Base-by-base conservation (phyloP, 2,329 filamentous ascomycete genomes). In the Pezicula neosporulosa region DNA sequence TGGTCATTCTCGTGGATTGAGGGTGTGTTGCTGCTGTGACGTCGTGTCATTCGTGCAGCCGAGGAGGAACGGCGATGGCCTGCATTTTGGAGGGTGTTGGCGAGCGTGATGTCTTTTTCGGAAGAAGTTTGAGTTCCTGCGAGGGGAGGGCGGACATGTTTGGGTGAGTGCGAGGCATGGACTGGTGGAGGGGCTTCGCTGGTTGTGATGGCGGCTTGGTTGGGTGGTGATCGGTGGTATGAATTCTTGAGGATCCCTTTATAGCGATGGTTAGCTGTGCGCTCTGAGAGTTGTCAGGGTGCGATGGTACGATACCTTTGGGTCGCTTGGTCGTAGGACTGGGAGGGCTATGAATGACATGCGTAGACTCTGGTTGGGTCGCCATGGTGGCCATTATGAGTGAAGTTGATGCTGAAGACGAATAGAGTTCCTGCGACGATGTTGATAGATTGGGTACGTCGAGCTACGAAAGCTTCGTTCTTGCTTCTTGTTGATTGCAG, bases 241-340 rank as follows among this genome's bases (percentile, higher is more conserved):
- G 89, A 86, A 75, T 96, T 96, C 74, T 97, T 97, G 62, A 97
- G 83, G 63, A 97, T 97, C 60, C 93, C 93, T 97, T 60, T 16
- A 42, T 47, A 45, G 18, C 35, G 28, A 10, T 28, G 43, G 44
- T 56, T 33, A 48, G 51, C 42, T 47, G 43, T 19, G 35, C 30
- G 42, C 19, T 38, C 46, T n/a, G 27, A 19, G 43, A 45, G 41
- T 27, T 37, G 43, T 47, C 30, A 44, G 49, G 38, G 44, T 42
- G 47, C 46, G 44, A 37, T 43, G 35, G 44, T 27, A 47, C 38
- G 41, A 49, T 65, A 68, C 68, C 68, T 60, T 67, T 70, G 16
- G 69, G 69, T 49, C 68, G 62, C 54, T 66, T 66, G 18, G 60
- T 52, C 21, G 65, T 61, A 30, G 64, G 65, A 39, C 60, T 62